phyloP scores from a whole-genome alignment of 805 yeast genomes.

The Candida incommunis region DNA sequence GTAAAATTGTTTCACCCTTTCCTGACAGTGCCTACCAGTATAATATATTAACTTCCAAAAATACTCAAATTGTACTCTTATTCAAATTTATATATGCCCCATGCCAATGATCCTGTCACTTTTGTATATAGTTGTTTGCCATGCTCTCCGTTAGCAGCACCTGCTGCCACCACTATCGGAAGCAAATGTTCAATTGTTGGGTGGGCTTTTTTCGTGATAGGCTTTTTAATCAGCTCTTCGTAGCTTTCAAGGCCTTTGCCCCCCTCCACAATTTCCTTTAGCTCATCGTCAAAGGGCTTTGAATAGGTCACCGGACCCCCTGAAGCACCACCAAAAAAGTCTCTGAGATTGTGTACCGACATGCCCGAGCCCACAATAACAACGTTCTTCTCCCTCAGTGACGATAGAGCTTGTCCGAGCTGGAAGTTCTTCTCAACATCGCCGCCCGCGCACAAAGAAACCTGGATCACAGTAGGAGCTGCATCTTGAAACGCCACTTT shows the following conservation, averaged over 20 bases:
- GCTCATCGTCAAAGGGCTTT: background rate
- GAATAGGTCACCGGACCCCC: background rate
- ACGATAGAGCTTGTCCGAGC: slow-evolving; percentile 41
- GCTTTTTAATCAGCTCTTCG: background rate
- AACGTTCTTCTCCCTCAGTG: slow-evolving; percentile 38
- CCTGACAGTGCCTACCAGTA: no score
- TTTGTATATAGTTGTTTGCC: slow-evolving; percentile 34
- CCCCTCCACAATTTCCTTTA: slow-evolving; percentile 7
- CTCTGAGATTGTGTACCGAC: slow-evolving; percentile 65
- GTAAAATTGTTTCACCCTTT: no score
- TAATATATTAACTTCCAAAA: background rate
- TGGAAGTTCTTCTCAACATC: slow-evolving; percentile 29
- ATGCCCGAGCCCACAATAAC: slow-evolving; percentile 56
- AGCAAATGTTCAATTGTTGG: slow-evolving; percentile 9
- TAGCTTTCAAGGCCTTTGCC: background rate
- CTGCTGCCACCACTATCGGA: slow-evolving; percentile 51
- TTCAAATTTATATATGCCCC: slow-evolving; percentile 50
- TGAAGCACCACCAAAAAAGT: slow-evolving; percentile 11
- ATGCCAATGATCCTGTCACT: slow-evolving; percentile 38
- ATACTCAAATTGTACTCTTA: slow-evolving; percentile 3
- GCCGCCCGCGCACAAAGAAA: slow-evolving; percentile 23
- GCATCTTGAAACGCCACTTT: slow-evolving; percentile 48
- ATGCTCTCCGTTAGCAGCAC: slow-evolving; percentile 28
- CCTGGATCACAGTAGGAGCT: slow-evolving; percentile 24
- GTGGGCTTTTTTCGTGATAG: background rate